Evolutionary conservation across 306 rosid species (phyloP), one percentile per base, ranked within the genome.

Genomic region (Biancaea sappan): DNA sequence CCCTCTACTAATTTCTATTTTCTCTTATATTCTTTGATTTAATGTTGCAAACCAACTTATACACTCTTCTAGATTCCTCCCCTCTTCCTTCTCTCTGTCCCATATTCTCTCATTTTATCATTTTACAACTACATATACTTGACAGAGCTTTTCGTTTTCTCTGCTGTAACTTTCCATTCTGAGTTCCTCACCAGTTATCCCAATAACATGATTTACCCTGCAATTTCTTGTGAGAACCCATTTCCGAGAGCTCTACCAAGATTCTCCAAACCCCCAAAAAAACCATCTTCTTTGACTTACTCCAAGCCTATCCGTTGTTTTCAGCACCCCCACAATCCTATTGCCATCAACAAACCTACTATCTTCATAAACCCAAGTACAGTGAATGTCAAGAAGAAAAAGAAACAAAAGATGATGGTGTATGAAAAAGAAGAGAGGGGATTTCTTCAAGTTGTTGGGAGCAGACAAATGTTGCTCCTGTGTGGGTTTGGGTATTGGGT

Each of bases 401-500:
- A 51, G 40, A 59, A 73, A 53, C 48, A 41, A 34, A 73, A 21
- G 14, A 67, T 58, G 69, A 62, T 29, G n/a, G 8, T 26, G 79
- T 88, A 73, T 28, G 72, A 72, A 52, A 34, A n/a, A 32, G 66
- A 60, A 26, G 70, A 65, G 41, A 68, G 61, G 38, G 86, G 66
- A 29, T 56, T 44, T 63, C 28, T 70, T 58, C 64, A 29, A 4
- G 84, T 60, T 84, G 84, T 60, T 84, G 85, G 84, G 25, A 68
- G 85, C 31, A 62, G 43, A n/a, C 78, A 86, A 56, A 85, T 88
- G 92, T 0, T 73, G 82, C 14, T 75, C 4, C 32, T 94, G 74
- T 94, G 97, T 74, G 98, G 98, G 35, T 34, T 94, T 62, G 98
- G 98, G 28, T 94, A 91, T 57, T 89, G 94, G 96, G 84, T 89